Evolutionary conservation across 805 yeast species (phyloP).

Genomic region (Metschnikowia sp.): DNA sequence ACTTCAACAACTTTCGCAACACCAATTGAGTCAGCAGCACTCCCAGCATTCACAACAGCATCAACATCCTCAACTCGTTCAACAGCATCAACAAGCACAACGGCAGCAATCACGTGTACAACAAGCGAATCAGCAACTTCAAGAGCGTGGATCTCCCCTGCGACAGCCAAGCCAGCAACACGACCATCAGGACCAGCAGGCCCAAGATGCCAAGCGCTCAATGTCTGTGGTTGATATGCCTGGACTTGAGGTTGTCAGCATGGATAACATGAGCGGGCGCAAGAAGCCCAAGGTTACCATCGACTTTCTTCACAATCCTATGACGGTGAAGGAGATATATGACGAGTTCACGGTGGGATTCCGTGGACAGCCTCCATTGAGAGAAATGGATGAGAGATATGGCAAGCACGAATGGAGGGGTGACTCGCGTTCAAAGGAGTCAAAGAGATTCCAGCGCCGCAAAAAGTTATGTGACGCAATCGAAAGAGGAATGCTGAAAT

Average conservation of each 20-base stretch:
- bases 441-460: slow-evolving; percentile 42
- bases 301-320: slow-evolving; percentile 43
- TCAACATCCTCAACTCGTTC: background rate
- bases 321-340: slow-evolving; percentile 42
- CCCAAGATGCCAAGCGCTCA: slow-evolving; percentile 4
- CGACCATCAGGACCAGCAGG: slow-evolving; percentile 1
- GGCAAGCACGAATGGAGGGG: slow-evolving; percentile 47
- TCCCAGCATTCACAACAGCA: slow-evolving; percentile 1
- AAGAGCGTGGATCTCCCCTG: slow-evolving; percentile 1
- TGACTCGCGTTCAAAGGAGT: slow-evolving; percentile 42
- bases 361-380: slow-evolving; percentile 41
- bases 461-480: slow-evolving; percentile 44
- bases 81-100: background rate
- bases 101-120: slow-evolving; percentile 2
- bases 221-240: slow-evolving; percentile 16
- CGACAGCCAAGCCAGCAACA: slow-evolving; percentile 3
- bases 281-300: slow-evolving; percentile 37
- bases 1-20: background rate
- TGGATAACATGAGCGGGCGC: slow-evolving; percentile 16
- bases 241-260: slow-evolving; percentile 16
- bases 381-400: slow-evolving; percentile 40
- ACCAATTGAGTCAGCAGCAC: background rate
- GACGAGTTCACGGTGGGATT: slow-evolving; percentile 45
- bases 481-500: slow-evolving; percentile 39
- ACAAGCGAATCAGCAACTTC: slow-evolving; percentile 3